Base-by-base conservation (phyloP, 2,329 filamentous ascomycete species). In the Ophidiomyces ophidiicola region DNA sequence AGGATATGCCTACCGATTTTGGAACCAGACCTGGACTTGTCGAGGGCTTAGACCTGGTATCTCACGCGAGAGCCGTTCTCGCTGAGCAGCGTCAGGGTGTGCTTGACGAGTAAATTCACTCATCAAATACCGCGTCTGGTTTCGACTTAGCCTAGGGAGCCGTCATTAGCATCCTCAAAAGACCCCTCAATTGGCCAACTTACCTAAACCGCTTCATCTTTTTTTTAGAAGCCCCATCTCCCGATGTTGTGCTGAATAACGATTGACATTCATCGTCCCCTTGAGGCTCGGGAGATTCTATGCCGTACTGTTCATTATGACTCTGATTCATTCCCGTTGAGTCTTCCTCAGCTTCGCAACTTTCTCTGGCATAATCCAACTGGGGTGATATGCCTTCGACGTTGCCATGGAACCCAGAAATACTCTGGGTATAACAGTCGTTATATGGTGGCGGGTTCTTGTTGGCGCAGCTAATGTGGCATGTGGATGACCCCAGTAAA, bases 11-110 rank as follows among this genome's bases (percentile, higher is more conserved):
- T 72, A 94, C 87, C 87, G 76, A 62, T 96, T 96, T 62, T 96
- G 87, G 62, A 96, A 96, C 88, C 87, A 96, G 35, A 96, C 87
- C 60, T 96, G 87, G 17, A 96, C 88, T 58, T 96, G 87, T 45
- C 87, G 76, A 25, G 87, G 84, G 52, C 83, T 94, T 34, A 96
- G 64, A 1, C 87, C 88, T 21, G 88, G 87, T 32, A 96, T 94
- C 57, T 94, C 85, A 46, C 81, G 71, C 3, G 87, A 88, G 25
- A 96, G 68, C 32, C 85, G 73, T 57, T 94, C 87, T 46, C 87
- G 73, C 59, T 94, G 86, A 32, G 83, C 82, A 28, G 87, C 87
- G 62, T 96, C 87, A 5, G 87, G 87, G 57, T 94, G 87, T 17
- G 87, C 84, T 57, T 96, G 86, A 52, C 90, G 86, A 42, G 86